A percentile compares a stretch with the other conserved stretches of the same genome.
Evolutionary conservation across 352 stramenopile species (phyloP).

Genomic region (Aphanomyces stellatus): DNA sequence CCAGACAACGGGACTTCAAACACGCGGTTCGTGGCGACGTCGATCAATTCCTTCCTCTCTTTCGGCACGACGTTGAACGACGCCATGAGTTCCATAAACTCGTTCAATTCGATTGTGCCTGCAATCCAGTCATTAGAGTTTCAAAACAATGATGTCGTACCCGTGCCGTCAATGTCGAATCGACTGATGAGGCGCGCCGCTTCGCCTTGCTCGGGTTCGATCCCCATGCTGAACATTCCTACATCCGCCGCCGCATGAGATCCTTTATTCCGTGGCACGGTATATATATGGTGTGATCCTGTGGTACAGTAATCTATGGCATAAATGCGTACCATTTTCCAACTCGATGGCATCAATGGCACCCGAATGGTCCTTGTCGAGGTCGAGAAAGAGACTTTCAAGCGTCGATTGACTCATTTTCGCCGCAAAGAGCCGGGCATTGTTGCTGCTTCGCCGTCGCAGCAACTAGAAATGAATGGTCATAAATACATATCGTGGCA

Average conservation of each 20-base stretch:
- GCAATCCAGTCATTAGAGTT: neutral
- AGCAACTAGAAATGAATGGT: conserved; percentile 33
- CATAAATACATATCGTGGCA: neutral
- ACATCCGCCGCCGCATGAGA: neutral
- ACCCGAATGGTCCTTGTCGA: conserved; percentile 57
- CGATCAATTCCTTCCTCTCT: conserved; percentile 45
- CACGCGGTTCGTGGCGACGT: conserved; percentile 44
- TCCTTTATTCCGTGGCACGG: too few relatives aligned
- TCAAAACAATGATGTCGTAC: neutral
- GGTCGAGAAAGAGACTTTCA: conserved; percentile 42
- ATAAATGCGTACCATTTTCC: conserved; percentile 35
- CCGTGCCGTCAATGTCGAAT: conserved; percentile 61
- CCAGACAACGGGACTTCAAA: conserved; percentile 61
- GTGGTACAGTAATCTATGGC: conserved; percentile 23
- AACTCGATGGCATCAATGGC: conserved; percentile 58
- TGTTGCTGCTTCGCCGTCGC: conserved; percentile 48
- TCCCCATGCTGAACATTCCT: conserved; percentile 23
- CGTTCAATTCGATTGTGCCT: conserved; percentile 62
- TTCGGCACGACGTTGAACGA: conserved; percentile 28
- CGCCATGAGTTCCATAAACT: conserved; percentile 72
- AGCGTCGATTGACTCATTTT: conserved; percentile 30
- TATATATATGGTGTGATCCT: neutral
- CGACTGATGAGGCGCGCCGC: conserved; percentile 51
- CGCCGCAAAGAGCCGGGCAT: conserved; percentile 46
- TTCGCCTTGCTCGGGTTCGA: conserved; percentile 53